Evolutionary conservation across 1,284 basidiomycete genomes (phyloP).

Genomic region (Coriolopsis trogii): DNA sequence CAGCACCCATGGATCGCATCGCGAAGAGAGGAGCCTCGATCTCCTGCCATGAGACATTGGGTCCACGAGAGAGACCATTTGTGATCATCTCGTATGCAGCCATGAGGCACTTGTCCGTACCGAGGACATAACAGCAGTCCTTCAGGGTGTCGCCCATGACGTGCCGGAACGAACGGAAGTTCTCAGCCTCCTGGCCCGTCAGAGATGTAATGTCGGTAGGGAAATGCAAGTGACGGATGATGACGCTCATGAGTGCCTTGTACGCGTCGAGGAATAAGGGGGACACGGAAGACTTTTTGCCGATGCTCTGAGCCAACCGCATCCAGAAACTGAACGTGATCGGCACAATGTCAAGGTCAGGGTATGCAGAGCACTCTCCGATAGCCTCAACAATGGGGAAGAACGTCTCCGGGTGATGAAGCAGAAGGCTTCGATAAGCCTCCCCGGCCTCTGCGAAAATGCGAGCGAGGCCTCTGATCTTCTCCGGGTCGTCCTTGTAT

Average conservation of each 20-base stretch:
- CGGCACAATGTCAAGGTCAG: conserved; percentile 94
- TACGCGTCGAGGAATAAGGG: conserved; percentile 82
- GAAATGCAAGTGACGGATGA: conserved; percentile 93
- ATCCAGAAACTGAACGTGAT: conserved; percentile 99
- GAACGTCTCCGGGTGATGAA: conserved; percentile 89
- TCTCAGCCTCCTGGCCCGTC: conserved; percentile 87
- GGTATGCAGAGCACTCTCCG: conserved; percentile 90
- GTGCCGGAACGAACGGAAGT: conserved; percentile 95
- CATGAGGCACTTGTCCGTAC: conserved; percentile 83
- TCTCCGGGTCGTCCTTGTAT: conserved; percentile 80
- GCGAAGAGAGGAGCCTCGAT: conserved; percentile 98
- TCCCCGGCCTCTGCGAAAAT: conserved; percentile 97
- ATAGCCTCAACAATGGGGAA: conserved; percentile 95
- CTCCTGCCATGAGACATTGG: conserved; percentile 85
- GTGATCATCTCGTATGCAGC: conserved; percentile 85
- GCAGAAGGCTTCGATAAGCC: conserved; percentile 88
- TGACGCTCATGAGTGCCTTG: conserved; percentile 81
- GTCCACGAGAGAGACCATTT: conserved; percentile 61
- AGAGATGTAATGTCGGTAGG: conserved; percentile 72
- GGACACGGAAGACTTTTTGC: conserved; percentile 70
- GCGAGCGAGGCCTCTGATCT: conserved; percentile 88
- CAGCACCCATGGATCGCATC: conserved; percentile 97
- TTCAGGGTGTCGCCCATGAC: conserved; percentile 99
- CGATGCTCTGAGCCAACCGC: conserved; percentile 83
- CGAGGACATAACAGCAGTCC: conserved; percentile 96